Conservation (phyloP, 495 filamentous ascomycete species). For the Glarea lozoyensis region DNA sequence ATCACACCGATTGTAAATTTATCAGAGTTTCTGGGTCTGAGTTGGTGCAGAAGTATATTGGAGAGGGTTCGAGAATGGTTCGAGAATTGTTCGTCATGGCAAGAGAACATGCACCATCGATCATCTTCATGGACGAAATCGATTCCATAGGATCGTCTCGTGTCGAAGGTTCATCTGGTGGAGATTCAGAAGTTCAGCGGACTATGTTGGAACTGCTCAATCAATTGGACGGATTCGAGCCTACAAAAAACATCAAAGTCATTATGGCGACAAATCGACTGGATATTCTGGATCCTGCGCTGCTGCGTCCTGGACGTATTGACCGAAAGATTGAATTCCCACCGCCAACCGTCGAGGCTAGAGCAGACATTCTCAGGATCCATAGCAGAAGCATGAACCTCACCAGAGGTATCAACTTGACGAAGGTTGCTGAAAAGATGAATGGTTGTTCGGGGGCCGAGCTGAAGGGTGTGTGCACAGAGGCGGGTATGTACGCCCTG, state of each 20-base stretch:
- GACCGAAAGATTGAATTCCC: slow-evolving; percentile 99
- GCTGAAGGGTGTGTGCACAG: slow-evolving; percentile 93
- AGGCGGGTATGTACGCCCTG: slow-evolving; percentile 95
- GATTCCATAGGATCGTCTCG: slow-evolving; percentile 96
- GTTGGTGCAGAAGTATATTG: slow-evolving; percentile 98
- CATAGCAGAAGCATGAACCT: slow-evolving; percentile 97
- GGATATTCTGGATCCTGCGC: slow-evolving; percentile 91
- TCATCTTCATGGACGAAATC: slow-evolving; percentile 99
- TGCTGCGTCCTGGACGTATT: slow-evolving; percentile 90
- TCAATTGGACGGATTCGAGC: slow-evolving; percentile 97
- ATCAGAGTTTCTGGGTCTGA: slow-evolving; percentile 95
- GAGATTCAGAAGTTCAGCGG: slow-evolving; percentile 97
- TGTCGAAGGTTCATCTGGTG: slow-evolving; percentile 88
- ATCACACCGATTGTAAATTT: slow-evolving; percentile 98
- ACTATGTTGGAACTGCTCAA: slow-evolving; percentile 99
- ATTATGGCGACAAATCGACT: slow-evolving; percentile 99
- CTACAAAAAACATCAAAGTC: slow-evolving; percentile 99
- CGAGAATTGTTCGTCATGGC: slow-evolving; percentile 99
- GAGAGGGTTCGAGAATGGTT: slow-evolving; percentile 97
- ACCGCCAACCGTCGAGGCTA: slow-evolving; percentile 90
- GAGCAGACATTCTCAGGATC: slow-evolving; percentile 95
- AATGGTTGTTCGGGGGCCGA: slow-evolving; percentile 96
- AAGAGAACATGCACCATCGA: slow-evolving; percentile 95
- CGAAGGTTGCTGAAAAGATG: slow-evolving; percentile 99
- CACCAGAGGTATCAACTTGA: slow-evolving; percentile 93